A percentile compares a stretch with the other conserved stretches of the same genome.
phyloP scores from a whole-genome alignment of 306 rosid genomes.

The Vachellia collinsii region DNA sequence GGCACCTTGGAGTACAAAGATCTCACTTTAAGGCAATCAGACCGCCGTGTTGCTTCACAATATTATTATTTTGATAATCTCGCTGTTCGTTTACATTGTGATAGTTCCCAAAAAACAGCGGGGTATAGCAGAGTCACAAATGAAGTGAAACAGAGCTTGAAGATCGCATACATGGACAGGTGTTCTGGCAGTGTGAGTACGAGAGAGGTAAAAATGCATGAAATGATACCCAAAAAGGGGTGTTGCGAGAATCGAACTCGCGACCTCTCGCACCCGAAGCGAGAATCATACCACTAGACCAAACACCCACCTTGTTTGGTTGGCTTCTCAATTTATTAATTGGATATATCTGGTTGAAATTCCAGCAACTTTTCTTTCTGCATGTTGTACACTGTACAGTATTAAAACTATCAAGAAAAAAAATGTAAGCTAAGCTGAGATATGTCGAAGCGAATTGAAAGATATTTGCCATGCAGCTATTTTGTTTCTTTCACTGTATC shows the following conservation, averaged over 20 bases:
- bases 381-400: background rate
- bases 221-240: conserved; percentile 28
- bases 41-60: background rate
- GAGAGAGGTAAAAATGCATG: background rate
- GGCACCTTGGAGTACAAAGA: background rate
- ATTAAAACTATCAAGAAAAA: background rate
- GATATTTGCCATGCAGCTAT: background rate
- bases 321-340: too few relatives aligned
- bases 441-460: background rate
- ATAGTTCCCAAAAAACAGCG: background rate
- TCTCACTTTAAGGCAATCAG: background rate
- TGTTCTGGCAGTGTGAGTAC: background rate
- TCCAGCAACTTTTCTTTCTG: background rate
- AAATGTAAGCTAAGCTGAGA: background rate
- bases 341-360: background rate
- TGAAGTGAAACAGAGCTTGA: background rate
- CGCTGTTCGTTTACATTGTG: background rate
- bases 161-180: background rate
- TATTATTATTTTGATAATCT: background rate
- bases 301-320: conserved; percentile 38
- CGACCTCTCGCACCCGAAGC: conserved; percentile 84
- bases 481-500: background rate
- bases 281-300: conserved; percentile 41
- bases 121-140: background rate
- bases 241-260: conserved; percentile 73